Evolutionary conservation across 805 yeast species (phyloP).

Genomic region (Ogataea haglerorum): DNA sequence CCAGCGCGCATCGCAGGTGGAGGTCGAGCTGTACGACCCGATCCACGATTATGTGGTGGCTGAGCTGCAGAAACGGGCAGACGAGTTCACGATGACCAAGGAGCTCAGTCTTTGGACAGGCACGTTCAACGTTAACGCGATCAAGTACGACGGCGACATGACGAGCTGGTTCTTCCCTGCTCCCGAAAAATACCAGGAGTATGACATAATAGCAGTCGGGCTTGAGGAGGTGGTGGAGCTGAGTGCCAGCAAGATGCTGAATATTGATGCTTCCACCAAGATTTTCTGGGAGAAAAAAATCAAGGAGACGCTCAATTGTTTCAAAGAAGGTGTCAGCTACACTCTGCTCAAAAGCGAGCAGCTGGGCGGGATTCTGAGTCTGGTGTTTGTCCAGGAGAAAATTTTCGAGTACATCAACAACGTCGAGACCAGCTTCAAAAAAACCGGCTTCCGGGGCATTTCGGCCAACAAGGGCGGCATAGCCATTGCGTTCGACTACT

Average conservation of each 20-base stretch:
- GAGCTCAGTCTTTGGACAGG: slow-evolving; percentile 45
- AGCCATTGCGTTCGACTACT: slow-evolving; percentile 51
- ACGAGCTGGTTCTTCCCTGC: slow-evolving; percentile 45
- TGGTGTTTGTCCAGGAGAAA: slow-evolving; percentile 61
- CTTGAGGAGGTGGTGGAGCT: slow-evolving; percentile 88
- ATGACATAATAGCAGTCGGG: slow-evolving; percentile 77
- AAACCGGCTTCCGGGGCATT: slow-evolving; percentile 93
- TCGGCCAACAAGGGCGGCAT: slow-evolving; percentile 63
- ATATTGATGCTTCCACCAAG: slow-evolving; percentile 63
- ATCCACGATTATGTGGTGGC: slow-evolving; percentile 48
- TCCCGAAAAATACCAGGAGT: slow-evolving; percentile 37
- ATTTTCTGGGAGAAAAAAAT: slow-evolving; percentile 65
- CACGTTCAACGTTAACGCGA: slow-evolving; percentile 56
- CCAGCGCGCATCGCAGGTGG: slow-evolving; percentile 42
- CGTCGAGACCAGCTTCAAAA: slow-evolving; percentile 71
- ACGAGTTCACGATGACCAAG: slow-evolving; percentile 38
- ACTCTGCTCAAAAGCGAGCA: slow-evolving; percentile 68
- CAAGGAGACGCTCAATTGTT: slow-evolving; percentile 40
- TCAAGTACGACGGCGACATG: slow-evolving; percentile 40
- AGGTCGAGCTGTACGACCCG: slow-evolving; percentile 47
- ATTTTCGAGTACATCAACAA: slow-evolving; percentile 52
- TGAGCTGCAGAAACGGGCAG: slow-evolving; percentile 38
- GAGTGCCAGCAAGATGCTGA: slow-evolving; percentile 77
- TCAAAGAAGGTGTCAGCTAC: slow-evolving; percentile 33
- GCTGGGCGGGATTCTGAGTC: slow-evolving; percentile 76